These are phyloP conservation scores for Fusarium anthophilum DNA, from an alignment of 2,329 filamentous ascomycete species.

Conservation along the genomic window DNA sequence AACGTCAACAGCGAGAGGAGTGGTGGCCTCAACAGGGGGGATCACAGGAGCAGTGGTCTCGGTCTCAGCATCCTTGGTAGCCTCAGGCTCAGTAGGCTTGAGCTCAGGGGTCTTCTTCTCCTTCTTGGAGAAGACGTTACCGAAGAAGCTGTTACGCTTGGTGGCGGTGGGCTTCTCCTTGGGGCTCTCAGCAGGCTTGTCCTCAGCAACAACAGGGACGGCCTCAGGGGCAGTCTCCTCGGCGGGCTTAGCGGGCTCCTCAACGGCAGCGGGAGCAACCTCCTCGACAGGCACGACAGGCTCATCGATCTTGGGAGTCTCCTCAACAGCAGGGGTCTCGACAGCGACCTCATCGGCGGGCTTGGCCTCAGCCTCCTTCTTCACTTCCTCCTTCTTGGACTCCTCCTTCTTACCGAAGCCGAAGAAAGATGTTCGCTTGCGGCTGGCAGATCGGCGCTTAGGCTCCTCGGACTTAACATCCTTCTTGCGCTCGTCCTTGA, in stretches of 20 bases:
- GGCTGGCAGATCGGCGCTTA: slow-evolving; percentile 71
- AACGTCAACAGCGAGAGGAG: slow-evolving; percentile 66
- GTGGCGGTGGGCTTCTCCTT: slow-evolving; percentile 55
- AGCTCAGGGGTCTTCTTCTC: slow-evolving; percentile 68
- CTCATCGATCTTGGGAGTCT: slow-evolving; percentile 63
- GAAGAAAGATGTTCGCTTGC: slow-evolving; percentile 74
- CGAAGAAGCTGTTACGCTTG: slow-evolving; percentile 69
- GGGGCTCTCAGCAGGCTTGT: slow-evolving; percentile 53
- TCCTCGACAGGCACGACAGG: slow-evolving; percentile 51
- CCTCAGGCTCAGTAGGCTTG: slow-evolving; percentile 52
- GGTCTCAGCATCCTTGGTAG: slow-evolving; percentile 58
- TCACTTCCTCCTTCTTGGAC: slow-evolving; percentile 55
- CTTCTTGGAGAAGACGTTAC: slow-evolving; percentile 61
- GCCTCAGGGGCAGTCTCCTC: slow-evolving; percentile 52
- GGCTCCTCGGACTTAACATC: slow-evolving; percentile 66
- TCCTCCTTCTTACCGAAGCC: slow-evolving; percentile 67
- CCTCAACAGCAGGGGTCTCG: slow-evolving; percentile 49
- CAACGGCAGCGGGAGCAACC: slow-evolving; percentile 54
- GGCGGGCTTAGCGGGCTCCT: slow-evolving; percentile 38
- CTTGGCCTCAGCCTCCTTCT: slow-evolving; percentile 58
- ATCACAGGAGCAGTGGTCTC: slow-evolving; percentile 67
- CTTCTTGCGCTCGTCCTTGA: slow-evolving; percentile 50
- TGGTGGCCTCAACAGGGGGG: slow-evolving; percentile 66
- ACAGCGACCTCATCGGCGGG: slow-evolving; percentile 45
- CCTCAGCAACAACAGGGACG: slow-evolving; percentile 42